Base-by-base conservation (phyloP, 2,329 filamentous ascomycete genomes). In the Exophiala sideris region DNA sequence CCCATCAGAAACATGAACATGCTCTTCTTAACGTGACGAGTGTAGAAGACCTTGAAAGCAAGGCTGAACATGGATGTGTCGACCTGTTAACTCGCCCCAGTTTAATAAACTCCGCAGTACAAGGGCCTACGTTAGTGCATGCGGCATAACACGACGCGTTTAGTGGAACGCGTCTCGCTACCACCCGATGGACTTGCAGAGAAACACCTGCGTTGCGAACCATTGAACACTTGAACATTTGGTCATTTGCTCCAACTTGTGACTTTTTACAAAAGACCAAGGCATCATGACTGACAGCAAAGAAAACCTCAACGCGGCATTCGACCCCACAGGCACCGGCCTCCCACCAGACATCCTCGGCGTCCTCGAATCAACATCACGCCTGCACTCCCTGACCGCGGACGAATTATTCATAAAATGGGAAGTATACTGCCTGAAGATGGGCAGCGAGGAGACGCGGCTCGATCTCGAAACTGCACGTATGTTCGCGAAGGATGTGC, bases 341-440 rank as follows among this genome's bases (percentile, higher is more conserved):
- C 77, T 97, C 5, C 83, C 89, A 58, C 76, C 84, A 60, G 92
- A 97, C 70, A 82, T 97, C 53, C 76, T 90, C 60, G 76, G 80
- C 49, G 91, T 96, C 73, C 78, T 99, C 62, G 81, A 87, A 68
- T 95, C 90, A 54, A 95, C 96, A 68, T 81, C 94, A 74, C 85
- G 86, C 50, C 79, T 97, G 56, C 89, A 96, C 73, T 84, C 84
- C 45, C 81, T 97, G 57, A 83, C 85, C 12, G 79, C 85, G 33
- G 86, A 97, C 70, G 94, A 97, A 68, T 79, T 97, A 21, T 96
- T 90, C 72, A 96, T 90, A 83, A 97, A 97, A 79, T 99, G 94
- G 94, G 94, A 99, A 71, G 92, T 91, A 0, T 97, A 96, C 78
- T 91, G 88, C 71, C 87, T 99, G 69, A 95, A 92, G 72, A 91